Evolutionary conservation across 2,329 filamentous ascomycete genomes (phyloP).

Genomic region (Hymenoscyphus fraxineus): DNA sequence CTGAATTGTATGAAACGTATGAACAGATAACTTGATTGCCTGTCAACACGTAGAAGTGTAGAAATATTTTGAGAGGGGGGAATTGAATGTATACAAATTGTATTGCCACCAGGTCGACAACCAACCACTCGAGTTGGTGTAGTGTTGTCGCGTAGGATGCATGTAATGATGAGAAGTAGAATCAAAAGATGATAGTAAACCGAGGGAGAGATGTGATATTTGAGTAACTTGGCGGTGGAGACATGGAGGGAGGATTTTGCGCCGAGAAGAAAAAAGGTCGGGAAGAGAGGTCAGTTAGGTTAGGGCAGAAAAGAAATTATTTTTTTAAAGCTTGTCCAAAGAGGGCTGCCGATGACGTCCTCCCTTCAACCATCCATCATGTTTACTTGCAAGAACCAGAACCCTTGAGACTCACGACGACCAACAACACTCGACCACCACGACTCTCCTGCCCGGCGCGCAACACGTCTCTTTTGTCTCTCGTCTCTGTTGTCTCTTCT

Average conservation of each 20-base stretch:
- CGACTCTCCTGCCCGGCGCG: not conserved
- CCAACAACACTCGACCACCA: not conserved
- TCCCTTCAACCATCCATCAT: too few species aligned
- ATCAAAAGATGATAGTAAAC: not conserved
- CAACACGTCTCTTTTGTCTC: not conserved
- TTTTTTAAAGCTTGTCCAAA: not conserved
- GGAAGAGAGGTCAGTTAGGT: not conserved
- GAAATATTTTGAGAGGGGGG: not conserved
- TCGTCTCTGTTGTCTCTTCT: not conserved
- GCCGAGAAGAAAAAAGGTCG: not conserved
- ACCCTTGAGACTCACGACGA: not conserved
- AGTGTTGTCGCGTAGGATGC: not conserved
- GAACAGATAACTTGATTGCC: constrained; percentile 15
- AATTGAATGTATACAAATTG: not conserved
- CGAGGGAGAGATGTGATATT: not conserved
- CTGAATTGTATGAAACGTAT: constrained; percentile 29
- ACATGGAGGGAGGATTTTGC: not conserved
- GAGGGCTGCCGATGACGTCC: too few species aligned
- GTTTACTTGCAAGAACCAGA: not conserved
- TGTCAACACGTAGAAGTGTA: constrained; percentile 4
- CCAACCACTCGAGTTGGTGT: not conserved
- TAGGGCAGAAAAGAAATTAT: not conserved
- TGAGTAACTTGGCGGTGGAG: not conserved
- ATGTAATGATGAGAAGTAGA: constrained; percentile 1
- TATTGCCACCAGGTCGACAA: not conserved